These are phyloP conservation scores for Mortierella sp. DNA, from an alignment of 371 early-diverging fungal species.

Conservation along the genomic window DNA sequence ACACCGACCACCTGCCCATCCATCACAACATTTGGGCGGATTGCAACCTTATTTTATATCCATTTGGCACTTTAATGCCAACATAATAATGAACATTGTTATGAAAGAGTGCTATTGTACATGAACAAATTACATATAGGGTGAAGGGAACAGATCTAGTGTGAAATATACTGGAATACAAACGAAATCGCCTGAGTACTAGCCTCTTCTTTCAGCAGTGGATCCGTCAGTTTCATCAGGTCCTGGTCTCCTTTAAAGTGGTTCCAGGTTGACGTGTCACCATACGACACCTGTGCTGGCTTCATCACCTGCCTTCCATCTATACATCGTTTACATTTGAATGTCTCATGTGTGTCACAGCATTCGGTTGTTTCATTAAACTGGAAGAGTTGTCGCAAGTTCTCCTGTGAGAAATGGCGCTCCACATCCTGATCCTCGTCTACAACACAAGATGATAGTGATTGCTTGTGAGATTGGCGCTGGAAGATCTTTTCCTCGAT, in stretches of 20 bases:
- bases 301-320: constrained; percentile 80
- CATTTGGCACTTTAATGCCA: no score
- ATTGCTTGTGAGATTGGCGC: constrained; percentile 90
- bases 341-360: constrained; percentile 95
- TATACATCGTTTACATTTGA: constrained; percentile 92
- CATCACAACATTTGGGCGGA: no score
- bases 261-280: constrained; percentile 90
- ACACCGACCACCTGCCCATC: no score
- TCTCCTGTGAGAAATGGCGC: constrained; percentile 92
- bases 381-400: constrained; percentile 90
- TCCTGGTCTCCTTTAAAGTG: constrained; percentile 81
- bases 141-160: constrained; percentile 40
- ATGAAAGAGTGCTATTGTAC: neutral
- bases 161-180: constrained; percentile 93
- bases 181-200: constrained; percentile 77
- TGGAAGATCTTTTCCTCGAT: constrained; percentile 99
- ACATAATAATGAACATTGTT: neutral
- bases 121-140: neutral
- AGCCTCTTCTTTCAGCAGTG: constrained; percentile 80
- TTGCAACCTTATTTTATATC: no score
- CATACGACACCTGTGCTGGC: constrained; percentile 76
- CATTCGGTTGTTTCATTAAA: constrained; percentile 81
- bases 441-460: constrained; percentile 93
- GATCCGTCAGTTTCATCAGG: constrained; percentile 77
- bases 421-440: constrained; percentile 93